Evolutionary conservation across 768 basidiomycete genomes (phyloP).

Genomic region (Rhizopogon roseolus): DNA sequence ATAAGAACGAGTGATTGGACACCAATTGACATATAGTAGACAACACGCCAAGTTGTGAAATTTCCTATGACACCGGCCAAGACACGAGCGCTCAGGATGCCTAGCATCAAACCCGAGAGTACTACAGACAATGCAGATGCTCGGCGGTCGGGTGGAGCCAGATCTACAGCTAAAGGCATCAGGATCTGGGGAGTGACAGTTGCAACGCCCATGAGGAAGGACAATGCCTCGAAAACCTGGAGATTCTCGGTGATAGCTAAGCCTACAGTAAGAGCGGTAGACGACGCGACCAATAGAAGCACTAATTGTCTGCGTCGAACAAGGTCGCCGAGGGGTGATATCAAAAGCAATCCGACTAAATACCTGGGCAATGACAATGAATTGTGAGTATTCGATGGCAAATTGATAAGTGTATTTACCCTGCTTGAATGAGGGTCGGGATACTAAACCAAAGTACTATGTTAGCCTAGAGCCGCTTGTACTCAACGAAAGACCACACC

Average conservation of each 20-base stretch:
- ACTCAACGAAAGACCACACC: constrained; percentile 9
- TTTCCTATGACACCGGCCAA: constrained; percentile 72
- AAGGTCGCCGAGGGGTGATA: constrained; percentile 82
- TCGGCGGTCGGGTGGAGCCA: constrained; percentile 69
- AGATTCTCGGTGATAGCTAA: constrained; percentile 59
- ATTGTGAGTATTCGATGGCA: not conserved
- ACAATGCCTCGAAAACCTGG: constrained; percentile 57
- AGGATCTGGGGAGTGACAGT: constrained; percentile 76
- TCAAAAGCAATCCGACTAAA: constrained; percentile 64
- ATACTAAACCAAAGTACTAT: constrained; percentile 35
- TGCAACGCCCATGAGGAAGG: constrained; percentile 64
- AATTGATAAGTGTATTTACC: constrained; percentile 32
- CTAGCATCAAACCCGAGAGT: constrained; percentile 62
- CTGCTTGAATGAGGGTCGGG: constrained; percentile 64
- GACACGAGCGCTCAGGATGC: constrained; percentile 70
- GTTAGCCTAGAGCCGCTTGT: constrained; percentile 1
- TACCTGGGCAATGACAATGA: constrained; percentile 40
- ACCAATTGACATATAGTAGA: constrained; percentile 76
- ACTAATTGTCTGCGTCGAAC: constrained; percentile 71
- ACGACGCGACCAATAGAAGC: constrained; percentile 48
- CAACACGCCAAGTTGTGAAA: constrained; percentile 65
- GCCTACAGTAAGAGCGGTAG: constrained; percentile 62
- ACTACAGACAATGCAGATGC: constrained; percentile 77
- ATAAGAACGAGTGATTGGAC: constrained; percentile 56
- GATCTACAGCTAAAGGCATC: constrained; percentile 75